Conservation (phyloP, 192 early-diverging fungal genomes). For the Podila epigama region DNA sequence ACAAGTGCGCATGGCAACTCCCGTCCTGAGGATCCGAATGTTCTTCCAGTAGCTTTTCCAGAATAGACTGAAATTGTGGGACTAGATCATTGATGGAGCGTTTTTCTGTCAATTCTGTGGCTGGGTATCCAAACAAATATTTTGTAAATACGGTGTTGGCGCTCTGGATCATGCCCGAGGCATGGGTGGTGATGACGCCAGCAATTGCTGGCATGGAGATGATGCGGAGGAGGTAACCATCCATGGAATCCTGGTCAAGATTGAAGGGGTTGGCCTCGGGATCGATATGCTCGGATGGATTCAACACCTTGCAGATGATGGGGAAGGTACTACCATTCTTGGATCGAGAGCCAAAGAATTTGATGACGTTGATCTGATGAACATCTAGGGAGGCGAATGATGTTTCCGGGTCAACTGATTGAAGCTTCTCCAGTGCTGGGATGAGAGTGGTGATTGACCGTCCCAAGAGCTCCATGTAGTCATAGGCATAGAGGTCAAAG, state of each 20-base stretch:
- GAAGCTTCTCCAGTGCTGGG: conserved; percentile 42
- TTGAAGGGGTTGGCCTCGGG: conserved; percentile 31
- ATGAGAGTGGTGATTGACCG: conserved; percentile 48
- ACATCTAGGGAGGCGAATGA: conserved; percentile 48
- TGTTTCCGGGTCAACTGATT: conserved; percentile 32
- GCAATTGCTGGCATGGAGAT: conserved; percentile 71
- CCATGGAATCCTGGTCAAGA: conserved; percentile 13
- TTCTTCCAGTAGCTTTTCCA: conserved; percentile 52
- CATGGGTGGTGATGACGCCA: conserved; percentile 62
- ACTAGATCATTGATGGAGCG: conserved; percentile 61
- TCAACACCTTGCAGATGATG: conserved; percentile 57
- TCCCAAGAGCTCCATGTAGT: conserved; percentile 55
- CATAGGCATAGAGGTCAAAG: conserved; percentile 61
- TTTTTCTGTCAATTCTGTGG: conserved; percentile 56
- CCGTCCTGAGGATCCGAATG: conserved; percentile 14
- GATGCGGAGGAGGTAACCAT: conserved; percentile 54
- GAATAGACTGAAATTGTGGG: conserved; percentile 62
- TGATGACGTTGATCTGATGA: conserved; percentile 57
- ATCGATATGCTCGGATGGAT: conserved; percentile 25
- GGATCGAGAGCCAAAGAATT: conserved; percentile 64
- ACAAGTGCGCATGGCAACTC: conserved; percentile 20
- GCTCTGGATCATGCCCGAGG: conserved; percentile 60
- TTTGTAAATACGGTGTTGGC: conserved; percentile 67
- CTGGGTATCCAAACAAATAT: conserved; percentile 66
- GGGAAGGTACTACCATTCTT: conserved; percentile 63